Percentiles rank a stretch among this genome's conserved stretches.
Conservation (phyloP, 306 rosid genomes). For the Gynostemma pentaphyllum region DNA sequence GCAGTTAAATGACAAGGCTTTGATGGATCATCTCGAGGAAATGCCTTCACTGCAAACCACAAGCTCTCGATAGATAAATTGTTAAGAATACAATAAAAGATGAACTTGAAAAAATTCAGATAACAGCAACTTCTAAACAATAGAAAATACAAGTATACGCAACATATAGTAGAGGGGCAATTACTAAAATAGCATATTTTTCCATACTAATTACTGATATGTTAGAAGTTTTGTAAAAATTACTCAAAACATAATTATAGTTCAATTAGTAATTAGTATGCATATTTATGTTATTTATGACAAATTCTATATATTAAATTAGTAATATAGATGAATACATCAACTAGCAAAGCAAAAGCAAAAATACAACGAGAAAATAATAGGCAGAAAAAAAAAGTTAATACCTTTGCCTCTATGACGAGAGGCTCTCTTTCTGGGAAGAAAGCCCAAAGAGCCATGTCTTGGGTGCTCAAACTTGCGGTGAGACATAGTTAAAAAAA, state of each 20-base stretch:
- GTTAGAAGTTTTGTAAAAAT: too few relatives aligned
- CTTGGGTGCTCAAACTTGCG: conserved; percentile 50
- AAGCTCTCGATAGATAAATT: neutral
- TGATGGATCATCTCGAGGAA: conserved; percentile 51
- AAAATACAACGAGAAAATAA: neutral
- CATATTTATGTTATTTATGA: too few relatives aligned
- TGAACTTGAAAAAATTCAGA: neutral
- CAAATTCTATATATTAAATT: too few relatives aligned
- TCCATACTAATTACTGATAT: too few relatives aligned
- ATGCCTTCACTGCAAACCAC: conserved; percentile 54
- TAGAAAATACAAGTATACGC: neutral
- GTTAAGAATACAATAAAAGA: neutral
- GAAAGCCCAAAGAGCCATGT: conserved; percentile 47
- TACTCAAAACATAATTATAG: too few relatives aligned
- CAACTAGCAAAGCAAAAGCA: neutral
- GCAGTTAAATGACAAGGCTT: conserved; percentile 64
- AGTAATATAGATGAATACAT: too few relatives aligned
- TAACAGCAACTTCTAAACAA: neutral
- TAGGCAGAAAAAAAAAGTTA: neutral
- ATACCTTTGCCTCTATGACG: conserved; percentile 51
- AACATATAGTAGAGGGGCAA: too few relatives aligned
- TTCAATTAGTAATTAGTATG: too few relatives aligned
- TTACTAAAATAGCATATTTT: too few relatives aligned
- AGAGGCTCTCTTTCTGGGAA: conserved; percentile 40
- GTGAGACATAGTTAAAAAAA: conserved; percentile 26